Evolutionary conservation across 2,329 filamentous ascomycete genomes (phyloP).

Genomic region (Dothistroma septosporum): DNA sequence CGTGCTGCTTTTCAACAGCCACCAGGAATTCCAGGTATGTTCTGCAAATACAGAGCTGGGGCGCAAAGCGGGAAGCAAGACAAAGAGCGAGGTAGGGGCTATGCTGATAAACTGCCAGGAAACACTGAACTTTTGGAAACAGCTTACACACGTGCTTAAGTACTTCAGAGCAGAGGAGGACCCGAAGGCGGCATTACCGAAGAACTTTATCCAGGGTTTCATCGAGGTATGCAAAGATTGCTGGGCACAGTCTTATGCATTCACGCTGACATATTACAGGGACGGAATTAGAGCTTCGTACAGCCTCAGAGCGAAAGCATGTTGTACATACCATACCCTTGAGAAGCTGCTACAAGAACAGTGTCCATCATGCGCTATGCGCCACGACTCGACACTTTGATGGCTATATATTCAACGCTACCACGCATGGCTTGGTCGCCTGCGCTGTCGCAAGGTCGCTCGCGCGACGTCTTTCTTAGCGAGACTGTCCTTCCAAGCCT

Average conservation of each 20-base stretch:
- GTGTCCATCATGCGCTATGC: neutral
- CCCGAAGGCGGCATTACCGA: conserved; percentile 69
- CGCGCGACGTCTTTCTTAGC: no score
- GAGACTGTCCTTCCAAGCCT: neutral
- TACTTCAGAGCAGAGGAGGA: conserved; percentile 91
- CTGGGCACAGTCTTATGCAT: neutral
- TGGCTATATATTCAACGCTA: neutral
- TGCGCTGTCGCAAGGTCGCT: neutral
- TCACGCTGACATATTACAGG: conserved; percentile 17
- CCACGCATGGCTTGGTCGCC: neutral
- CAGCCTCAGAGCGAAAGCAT: conserved; percentile 5
- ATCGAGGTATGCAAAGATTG: conserved; percentile 65
- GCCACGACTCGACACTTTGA: neutral
- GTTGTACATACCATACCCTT: conserved; percentile 30
- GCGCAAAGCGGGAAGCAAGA: neutral
- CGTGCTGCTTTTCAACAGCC: conserved; percentile 82
- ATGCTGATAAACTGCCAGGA: conserved; percentile 55
- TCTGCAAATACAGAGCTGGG: neutral
- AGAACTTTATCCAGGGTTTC: conserved; percentile 90
- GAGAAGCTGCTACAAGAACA: conserved; percentile 7
- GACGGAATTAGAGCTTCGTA: conserved; percentile 22
- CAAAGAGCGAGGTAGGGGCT: neutral
- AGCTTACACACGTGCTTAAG: conserved; percentile 89
- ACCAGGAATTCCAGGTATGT: conserved; percentile 86
- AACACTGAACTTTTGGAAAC: conserved; percentile 99